A percentile compares a stretch with the other conserved stretches of the same genome.
Evolutionary conservation across 2,329 filamentous ascomycete species (phyloP).

Genomic region (Coniochaeta pulveracea): DNA sequence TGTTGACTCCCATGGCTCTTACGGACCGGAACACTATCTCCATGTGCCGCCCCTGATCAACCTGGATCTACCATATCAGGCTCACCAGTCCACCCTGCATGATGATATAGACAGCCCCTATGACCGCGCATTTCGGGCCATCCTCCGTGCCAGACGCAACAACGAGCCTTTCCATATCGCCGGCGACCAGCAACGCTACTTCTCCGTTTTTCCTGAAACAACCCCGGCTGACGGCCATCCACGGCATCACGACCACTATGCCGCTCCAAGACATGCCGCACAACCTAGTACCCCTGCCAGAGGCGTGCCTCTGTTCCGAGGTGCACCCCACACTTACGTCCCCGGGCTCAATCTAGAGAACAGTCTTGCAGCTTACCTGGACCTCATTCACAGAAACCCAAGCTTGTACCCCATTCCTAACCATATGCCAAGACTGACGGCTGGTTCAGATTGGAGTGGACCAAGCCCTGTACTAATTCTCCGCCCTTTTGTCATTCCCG

Average conservation of each 20-base stretch:
- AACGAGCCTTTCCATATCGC: not conserved
- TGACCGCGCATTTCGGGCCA: not conserved
- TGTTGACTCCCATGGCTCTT: too few relatives aligned
- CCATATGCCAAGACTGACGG: not conserved
- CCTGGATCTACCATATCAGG: too few relatives aligned
- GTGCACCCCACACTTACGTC: not conserved
- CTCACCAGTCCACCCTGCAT: too few relatives aligned
- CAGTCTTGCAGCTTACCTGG: too few relatives aligned
- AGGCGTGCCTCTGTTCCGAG: not conserved
- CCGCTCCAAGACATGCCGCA: too few relatives aligned
- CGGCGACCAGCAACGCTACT: not conserved
- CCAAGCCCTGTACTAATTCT: too few relatives aligned
- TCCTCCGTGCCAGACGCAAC: too few relatives aligned
- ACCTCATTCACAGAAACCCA: not conserved
- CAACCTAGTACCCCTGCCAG: not conserved
- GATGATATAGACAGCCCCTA: too few relatives aligned
- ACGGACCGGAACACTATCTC: too few relatives aligned
- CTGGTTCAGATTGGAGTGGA: not conserved
- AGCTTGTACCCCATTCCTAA: not conserved
- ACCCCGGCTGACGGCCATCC: not conserved
- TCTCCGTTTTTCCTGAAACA: not conserved
- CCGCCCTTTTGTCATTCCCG: too few relatives aligned
- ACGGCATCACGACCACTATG: not conserved
- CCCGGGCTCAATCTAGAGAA: not conserved
- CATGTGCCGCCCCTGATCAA: too few relatives aligned